These are phyloP conservation scores for Phylloporus sp. DNA, from an alignment of 1,284 basidiomycete species.

Conservation along the genomic window DNA sequence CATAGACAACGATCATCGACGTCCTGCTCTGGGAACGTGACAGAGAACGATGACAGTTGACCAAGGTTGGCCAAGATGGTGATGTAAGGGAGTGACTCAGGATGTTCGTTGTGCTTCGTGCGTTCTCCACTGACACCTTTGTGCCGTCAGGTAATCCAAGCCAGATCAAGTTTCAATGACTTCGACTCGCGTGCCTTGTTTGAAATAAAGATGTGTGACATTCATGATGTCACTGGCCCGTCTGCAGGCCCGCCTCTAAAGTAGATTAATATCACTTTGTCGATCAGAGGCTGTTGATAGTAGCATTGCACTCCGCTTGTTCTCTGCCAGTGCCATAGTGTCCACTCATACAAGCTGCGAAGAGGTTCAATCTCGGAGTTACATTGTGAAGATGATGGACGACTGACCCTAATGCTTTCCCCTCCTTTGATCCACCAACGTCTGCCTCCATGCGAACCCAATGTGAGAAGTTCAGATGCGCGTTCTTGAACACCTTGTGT, in stretches of 20 bases:
- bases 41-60: no score
- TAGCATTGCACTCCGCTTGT: slow-evolving; percentile 15
- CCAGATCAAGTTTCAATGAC: background rate
- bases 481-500: background rate
- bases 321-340: slow-evolving; percentile 10
- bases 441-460: slow-evolving; percentile 16
- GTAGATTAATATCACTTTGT: no score
- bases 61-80: slow-evolving; percentile 18
- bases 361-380: background rate
- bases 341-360: slow-evolving; percentile 11
- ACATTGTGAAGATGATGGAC: background rate
- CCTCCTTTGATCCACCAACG: background rate
- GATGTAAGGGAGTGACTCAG: slow-evolving; percentile 4
- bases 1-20: background rate
- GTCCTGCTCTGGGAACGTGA: no score
- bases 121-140: background rate
- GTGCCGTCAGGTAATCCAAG: background rate
- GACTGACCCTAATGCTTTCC: slow-evolving; percentile 5
- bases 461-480: slow-evolving; percentile 18
- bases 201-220: slow-evolving; percentile 19
- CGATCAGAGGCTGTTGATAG: no score
- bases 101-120: no score
- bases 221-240: background rate
- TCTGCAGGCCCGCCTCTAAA: no score
- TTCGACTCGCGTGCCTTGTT: slow-evolving; percentile 1